phyloP scores from a whole-genome alignment of 148 eudicot species.

The Euryodendron excelsum region DNA sequence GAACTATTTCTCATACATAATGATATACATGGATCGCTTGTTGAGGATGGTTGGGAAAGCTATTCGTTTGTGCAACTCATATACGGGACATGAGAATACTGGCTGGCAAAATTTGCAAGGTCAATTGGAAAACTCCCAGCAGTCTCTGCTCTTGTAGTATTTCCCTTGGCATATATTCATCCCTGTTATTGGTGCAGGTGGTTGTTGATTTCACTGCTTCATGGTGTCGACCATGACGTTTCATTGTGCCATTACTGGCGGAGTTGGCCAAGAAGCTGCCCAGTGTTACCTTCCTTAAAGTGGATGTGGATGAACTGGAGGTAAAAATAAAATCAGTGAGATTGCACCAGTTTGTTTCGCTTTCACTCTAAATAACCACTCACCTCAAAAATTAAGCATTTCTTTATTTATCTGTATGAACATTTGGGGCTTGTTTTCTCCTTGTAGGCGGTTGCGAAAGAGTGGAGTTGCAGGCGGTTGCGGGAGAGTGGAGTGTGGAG shows the following conservation, averaged over 20 bases:
- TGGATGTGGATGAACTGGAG: constrained; percentile 14
- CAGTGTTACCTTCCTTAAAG: constrained; percentile 15
- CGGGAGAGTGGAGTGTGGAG: constrained; percentile 7
- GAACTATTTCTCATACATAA: too few relatives aligned
- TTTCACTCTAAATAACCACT: neutral
- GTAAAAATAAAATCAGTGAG: neutral
- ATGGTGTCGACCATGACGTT: constrained; percentile 12
- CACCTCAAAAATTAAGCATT: neutral
- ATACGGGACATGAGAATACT: too few relatives aligned
- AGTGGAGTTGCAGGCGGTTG: constrained; percentile 12
- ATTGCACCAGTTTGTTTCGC: neutral
- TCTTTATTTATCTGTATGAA: neutral
- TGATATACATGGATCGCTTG: too few relatives aligned
- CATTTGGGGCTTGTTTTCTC: neutral
- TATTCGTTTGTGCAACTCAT: too few relatives aligned
- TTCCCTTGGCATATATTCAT: neutral
- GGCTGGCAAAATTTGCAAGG: too few relatives aligned
- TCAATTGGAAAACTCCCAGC: neutral
- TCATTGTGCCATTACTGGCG: constrained; percentile 1
- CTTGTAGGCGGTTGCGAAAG: constrained; percentile 10
- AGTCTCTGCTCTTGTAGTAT: neutral
- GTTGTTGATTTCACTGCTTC: constrained; percentile 17
- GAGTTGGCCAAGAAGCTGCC: constrained; percentile 16
- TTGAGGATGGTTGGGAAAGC: too few relatives aligned
- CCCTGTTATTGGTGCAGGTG: neutral